phyloP scores from a whole-genome alignment of 352 stramenopile species.

The Aphanomyces euteiches region DNA sequence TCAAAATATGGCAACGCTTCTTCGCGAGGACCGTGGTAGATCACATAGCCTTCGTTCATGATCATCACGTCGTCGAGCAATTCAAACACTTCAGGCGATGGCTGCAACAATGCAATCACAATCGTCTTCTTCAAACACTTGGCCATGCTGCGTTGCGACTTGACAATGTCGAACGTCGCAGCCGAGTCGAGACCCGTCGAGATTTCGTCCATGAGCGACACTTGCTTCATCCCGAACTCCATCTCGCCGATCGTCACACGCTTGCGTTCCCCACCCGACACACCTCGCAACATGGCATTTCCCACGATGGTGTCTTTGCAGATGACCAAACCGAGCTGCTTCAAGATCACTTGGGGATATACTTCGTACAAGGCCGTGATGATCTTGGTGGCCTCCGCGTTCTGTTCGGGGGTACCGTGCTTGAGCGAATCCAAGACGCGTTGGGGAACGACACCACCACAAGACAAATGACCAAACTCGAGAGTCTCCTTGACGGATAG shows the following conservation, averaged over 20 bases:
- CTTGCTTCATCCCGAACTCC: slow-evolving; percentile 62
- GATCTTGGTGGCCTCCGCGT: slow-evolving; percentile 42
- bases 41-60: slow-evolving; percentile 78
- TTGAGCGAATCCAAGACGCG: slow-evolving; percentile 43
- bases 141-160: slow-evolving; percentile 38
- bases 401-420: slow-evolving; percentile 39
- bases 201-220: slow-evolving; percentile 51
- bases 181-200: slow-evolving; percentile 49
- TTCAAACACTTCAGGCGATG: slow-evolving; percentile 86
- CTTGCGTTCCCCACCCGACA: slow-evolving; percentile 89
- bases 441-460: slow-evolving; percentile 33
- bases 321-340: slow-evolving; percentile 51
- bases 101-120: slow-evolving; percentile 81
- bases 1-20: slow-evolving; percentile 75
- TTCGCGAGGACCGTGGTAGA: slow-evolving; percentile 78
- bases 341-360: slow-evolving; percentile 44
- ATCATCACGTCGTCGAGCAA: slow-evolving; percentile 92
- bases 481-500: slow-evolving; percentile 92
- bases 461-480: slow-evolving; percentile 87
- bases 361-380: slow-evolving; percentile 39
- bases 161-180: slow-evolving; percentile 46
- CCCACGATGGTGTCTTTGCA: slow-evolving; percentile 58
- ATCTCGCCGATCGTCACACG: slow-evolving; percentile 86
- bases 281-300: slow-evolving; percentile 47
- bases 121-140: slow-evolving; percentile 44